A percentile compares a stretch with the other conserved stretches of the same genome.
These are phyloP conservation scores for Aspergillus sp. DNA, from an alignment of 2,329 filamentous ascomycete genomes.

Conservation along the genomic window DNA sequence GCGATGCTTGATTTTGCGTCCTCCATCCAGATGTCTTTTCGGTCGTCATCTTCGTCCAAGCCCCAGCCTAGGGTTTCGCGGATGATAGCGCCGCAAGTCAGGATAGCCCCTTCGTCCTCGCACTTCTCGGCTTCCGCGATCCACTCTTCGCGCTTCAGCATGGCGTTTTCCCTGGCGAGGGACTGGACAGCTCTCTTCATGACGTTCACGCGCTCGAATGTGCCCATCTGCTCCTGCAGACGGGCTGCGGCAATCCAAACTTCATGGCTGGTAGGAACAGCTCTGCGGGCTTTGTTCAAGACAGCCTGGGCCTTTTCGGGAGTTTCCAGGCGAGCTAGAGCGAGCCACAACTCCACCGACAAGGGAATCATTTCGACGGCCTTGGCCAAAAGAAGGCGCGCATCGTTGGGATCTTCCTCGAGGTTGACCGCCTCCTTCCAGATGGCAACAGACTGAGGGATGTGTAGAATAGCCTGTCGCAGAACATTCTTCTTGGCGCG, in stretches of 20 bases:
- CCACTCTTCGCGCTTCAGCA: slow-evolving; percentile 98
- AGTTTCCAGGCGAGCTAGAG: slow-evolving; percentile 82
- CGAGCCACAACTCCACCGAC: slow-evolving; percentile 93
- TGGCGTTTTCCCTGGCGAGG: slow-evolving; percentile 85
- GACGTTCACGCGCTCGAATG: slow-evolving; percentile 76
- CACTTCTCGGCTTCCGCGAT: slow-evolving; percentile 92
- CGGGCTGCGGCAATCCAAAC: slow-evolving; percentile 95
- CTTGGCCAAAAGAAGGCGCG: slow-evolving; percentile 83
- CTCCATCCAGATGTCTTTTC: slow-evolving; percentile 93
- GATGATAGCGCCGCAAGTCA: slow-evolving; percentile 87
- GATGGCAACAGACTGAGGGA: slow-evolving; percentile 90
- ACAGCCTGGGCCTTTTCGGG: slow-evolving; percentile 93
- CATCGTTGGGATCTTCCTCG: slow-evolving; percentile 86
- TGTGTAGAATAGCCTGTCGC: slow-evolving; percentile 84
- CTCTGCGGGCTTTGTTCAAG: slow-evolving; percentile 91
- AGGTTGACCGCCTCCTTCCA: slow-evolving; percentile 98
- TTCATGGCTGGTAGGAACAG: slow-evolving; percentile 87
- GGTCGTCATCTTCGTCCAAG: slow-evolving; percentile 92
- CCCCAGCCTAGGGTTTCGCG: slow-evolving; percentile 90
- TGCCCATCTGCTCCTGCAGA: slow-evolving; percentile 85
- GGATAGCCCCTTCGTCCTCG: slow-evolving; percentile 82
- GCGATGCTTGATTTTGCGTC: slow-evolving; percentile 82
- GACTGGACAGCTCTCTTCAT: slow-evolving; percentile 93
- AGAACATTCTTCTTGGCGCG: slow-evolving; percentile 90
- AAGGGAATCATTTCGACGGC: slow-evolving; percentile 93